Evolutionary conservation across 768 basidiomycete genomes (phyloP), one percentile per base, ranked within the genome.

Genomic region (Chalciporus pseudorubinellus): DNA sequence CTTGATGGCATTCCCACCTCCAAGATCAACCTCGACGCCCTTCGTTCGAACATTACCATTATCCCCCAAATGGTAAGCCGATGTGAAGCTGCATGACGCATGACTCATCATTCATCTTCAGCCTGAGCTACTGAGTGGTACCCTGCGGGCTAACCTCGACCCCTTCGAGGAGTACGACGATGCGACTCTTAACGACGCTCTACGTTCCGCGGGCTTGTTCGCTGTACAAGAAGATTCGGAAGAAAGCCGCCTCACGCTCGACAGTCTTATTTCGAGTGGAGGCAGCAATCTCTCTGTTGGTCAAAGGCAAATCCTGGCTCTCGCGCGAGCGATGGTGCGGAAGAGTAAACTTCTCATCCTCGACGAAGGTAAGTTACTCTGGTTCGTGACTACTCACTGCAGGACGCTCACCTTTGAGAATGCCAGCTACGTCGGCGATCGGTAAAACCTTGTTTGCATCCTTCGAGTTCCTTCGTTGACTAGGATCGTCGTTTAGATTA

Each of bases 291-390:
- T 80, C n/a, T 78, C 76, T 6, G 74, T 84, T n/a, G 82, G 83
- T 4, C 79, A 85, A 59, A 68, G 81, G 10, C 83, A 84, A 61
- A 75, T 85, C 13, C 64, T 85, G 16, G 81, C 81, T 0, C 70
- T 85, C 0, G 82, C 83, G 1, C 70, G 83, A 24, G 82, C 83
- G 2, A 76, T 84, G 50, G 75, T 83, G 2, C 67, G 83, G n/a
- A 62, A 70, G 40, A 81, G 78, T 60, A 83, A 82, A 56, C 58
- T 85, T 11, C 67, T 83, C 33, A 77, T 84, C 40, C 65, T 84
- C 3, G 83, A 85, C 51, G 83, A 85, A 62, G 76, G 74, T 74
- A 24, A 28, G 62, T 22, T 22, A 22, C n/a, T 26, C 43, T 40
- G 28, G 11, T 3, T 14, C 14, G 9, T 4, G 8, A 18, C 7